These are phyloP conservation scores for Pythium pyrilobum DNA, from an alignment of 352 stramenopile species.

Conservation along the genomic window DNA sequence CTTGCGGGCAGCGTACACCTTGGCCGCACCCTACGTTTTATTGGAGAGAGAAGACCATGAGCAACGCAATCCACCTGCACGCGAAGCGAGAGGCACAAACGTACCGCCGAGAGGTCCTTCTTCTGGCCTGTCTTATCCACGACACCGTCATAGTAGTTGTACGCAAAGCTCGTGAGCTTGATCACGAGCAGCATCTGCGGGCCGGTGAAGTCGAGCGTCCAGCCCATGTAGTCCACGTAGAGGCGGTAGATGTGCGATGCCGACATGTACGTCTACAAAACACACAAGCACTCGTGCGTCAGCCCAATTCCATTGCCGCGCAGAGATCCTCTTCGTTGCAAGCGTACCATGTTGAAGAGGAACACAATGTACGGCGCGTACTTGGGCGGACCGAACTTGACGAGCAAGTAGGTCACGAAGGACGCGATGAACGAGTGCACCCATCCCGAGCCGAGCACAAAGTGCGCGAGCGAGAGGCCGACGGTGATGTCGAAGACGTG, in stretches of 20 bases:
- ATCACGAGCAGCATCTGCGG: slow-evolving; percentile 94
- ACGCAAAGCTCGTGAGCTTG: slow-evolving; percentile 97
- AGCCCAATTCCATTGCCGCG: neutral
- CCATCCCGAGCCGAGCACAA: slow-evolving; percentile 90
- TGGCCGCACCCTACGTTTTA: slow-evolving; percentile 16
- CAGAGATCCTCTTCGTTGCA: no score
- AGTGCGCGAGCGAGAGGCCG: slow-evolving; percentile 93
- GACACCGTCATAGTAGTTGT: slow-evolving; percentile 94
- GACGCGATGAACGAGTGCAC: slow-evolving; percentile 94
- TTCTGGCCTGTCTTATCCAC: slow-evolving; percentile 26
- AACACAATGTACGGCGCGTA: slow-evolving; percentile 85
- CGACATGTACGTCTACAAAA: slow-evolving; percentile 86
- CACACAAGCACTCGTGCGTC: neutral
- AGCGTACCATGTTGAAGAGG: slow-evolving; percentile 78
- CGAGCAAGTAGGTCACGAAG: slow-evolving; percentile 84
- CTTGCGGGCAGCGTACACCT: slow-evolving; percentile 22
- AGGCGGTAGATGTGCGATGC: slow-evolving; percentile 93
- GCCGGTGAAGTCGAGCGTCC: slow-evolving; percentile 81
- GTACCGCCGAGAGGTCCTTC: slow-evolving; percentile 23
- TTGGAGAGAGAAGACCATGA: neutral
- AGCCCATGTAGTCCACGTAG: slow-evolving; percentile 94
- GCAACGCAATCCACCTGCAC: neutral
- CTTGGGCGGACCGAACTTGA: slow-evolving; percentile 40
- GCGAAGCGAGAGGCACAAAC: neutral
- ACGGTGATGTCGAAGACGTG: slow-evolving; percentile 90